A percentile compares a stretch with the other conserved stretches of the same genome.
Conservation (phyloP, 371 early-diverging fungal species). For the Catenaria anguillulae region DNA sequence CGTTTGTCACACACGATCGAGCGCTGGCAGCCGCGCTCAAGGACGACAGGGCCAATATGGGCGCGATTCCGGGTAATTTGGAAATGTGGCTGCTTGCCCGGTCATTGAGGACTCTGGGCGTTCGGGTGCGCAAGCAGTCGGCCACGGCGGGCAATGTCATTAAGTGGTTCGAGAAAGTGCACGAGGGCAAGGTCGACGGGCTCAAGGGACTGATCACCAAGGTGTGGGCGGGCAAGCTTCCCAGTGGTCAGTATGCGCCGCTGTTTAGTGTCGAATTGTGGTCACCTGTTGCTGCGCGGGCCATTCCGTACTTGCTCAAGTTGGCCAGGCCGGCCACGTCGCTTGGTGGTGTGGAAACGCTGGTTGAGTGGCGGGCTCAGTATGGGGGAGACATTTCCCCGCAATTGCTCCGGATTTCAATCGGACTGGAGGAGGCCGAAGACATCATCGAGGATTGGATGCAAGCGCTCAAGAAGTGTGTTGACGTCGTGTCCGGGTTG, state of each 20-base stretch:
- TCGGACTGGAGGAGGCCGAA: slow-evolving; percentile 46
- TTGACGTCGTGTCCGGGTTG: too few relatives aligned
- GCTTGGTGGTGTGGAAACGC: slow-evolving; percentile 47
- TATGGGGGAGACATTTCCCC: slow-evolving; percentile 27
- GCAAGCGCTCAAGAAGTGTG: too few relatives aligned
- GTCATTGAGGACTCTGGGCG: slow-evolving; percentile 19
- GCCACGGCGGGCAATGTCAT: slow-evolving; percentile 20
- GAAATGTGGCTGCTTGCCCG: slow-evolving; percentile 36
- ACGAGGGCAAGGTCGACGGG: slow-evolving; percentile 4
- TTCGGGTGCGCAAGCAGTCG: slow-evolving; percentile 28
- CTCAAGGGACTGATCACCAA: neutral
- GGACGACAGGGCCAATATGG: slow-evolving; percentile 20
- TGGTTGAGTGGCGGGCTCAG: slow-evolving; percentile 39
- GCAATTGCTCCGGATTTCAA: slow-evolving; percentile 35
- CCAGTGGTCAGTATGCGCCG: neutral
- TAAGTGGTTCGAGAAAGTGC: slow-evolving; percentile 17
- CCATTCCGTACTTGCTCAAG: slow-evolving; percentile 20
- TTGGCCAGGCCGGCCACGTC: slow-evolving; percentile 33
- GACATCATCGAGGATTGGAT: slow-evolving; percentile 40
- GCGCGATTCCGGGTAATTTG: slow-evolving; percentile 30
- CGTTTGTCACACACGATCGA: slow-evolving; percentile 20
- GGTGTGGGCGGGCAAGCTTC: neutral
- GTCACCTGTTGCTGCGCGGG: slow-evolving; percentile 5
- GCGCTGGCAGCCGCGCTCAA: slow-evolving; percentile 14
- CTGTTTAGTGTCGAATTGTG: neutral